Evolutionary conservation across 2,329 filamentous ascomycete genomes (phyloP).

Genomic region (Fusarium pseudocircinatum): DNA sequence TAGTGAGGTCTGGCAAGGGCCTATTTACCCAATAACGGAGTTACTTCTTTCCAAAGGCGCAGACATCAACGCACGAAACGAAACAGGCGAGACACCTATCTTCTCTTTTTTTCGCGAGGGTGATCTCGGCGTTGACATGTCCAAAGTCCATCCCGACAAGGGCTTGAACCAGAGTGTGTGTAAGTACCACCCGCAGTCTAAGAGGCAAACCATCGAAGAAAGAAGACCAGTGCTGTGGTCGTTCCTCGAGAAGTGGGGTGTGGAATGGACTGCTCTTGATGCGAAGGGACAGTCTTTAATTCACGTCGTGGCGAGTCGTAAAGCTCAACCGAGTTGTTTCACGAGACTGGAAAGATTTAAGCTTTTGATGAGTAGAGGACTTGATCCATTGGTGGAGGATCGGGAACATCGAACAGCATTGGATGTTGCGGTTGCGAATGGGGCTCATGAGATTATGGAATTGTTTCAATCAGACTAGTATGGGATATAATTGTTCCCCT

Average conservation of each 20-base stretch:
- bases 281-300: not conserved
- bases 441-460: not conserved
- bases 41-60: not conserved
- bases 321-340: not conserved
- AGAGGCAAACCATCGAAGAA: not conserved
- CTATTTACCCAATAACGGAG: not conserved
- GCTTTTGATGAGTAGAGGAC: not conserved
- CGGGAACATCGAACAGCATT: not conserved
- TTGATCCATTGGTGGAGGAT: not conserved
- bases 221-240: not conserved
- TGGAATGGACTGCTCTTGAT: not conserved
- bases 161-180: not conserved
- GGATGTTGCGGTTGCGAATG: not conserved
- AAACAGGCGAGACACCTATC: not conserved
- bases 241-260: not conserved
- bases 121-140: fast-evolving
- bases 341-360: not conserved
- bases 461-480: not conserved
- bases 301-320: not conserved
- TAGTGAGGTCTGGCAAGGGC: not conserved
- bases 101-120: not conserved
- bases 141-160: not conserved
- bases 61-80: not conserved
- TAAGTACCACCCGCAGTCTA: not conserved
- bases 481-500: no score